Base-by-base conservation (phyloP, 495 filamentous ascomycete genomes). In the Ascobolus immersus region DNA sequence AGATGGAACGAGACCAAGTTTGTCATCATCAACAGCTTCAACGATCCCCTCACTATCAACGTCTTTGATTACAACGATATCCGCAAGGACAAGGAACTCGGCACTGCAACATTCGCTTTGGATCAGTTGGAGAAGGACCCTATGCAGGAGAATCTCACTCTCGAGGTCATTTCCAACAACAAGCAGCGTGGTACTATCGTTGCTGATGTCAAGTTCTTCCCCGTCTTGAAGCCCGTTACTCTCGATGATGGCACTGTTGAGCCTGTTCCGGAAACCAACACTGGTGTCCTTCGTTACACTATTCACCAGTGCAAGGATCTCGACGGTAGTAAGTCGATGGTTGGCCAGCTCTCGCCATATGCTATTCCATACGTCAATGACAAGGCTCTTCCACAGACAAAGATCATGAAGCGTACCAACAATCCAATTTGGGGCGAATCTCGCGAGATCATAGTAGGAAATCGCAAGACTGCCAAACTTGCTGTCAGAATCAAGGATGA, bases 1-100 rank as follows among this genome's bases (percentile, higher is more conserved):
- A 66, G 72, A 41, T 99, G 89, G 89, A 80, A 81, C 46, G 86
- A 94, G 51, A 99, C 89, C 0, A 67, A 91, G 44, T 90, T 91
- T 48, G 65, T 93, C 39, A 82, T 94, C 38, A 64, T 99, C 42
- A 84, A 77, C 5, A 89, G 77, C 14, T 71, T 86, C 41, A 73
- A 73, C 29, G 86, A 94, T 46, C 57, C 72, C 11, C 60, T 99
- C 38, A 81, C 79, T 17, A 57, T 94, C 26, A 64, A 72, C 20
- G 49, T 90, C 18, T 93, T 65, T 44, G 86, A 99, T 53, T 94
- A 69, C 64, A 99, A 99, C 41, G 89, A 93, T 31, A 72, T 69
- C 52, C 68, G 86, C 37, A 94, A 94, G 58, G 80, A 94, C 54
- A 92, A 92, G 60, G 78, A 90, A 48, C 69, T 99, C 33, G 89